Evolutionary conservation across 1,139 yeast species (phyloP), one percentile per base, ranked within the genome.

Genomic region (Geotrichum restrictum): DNA sequence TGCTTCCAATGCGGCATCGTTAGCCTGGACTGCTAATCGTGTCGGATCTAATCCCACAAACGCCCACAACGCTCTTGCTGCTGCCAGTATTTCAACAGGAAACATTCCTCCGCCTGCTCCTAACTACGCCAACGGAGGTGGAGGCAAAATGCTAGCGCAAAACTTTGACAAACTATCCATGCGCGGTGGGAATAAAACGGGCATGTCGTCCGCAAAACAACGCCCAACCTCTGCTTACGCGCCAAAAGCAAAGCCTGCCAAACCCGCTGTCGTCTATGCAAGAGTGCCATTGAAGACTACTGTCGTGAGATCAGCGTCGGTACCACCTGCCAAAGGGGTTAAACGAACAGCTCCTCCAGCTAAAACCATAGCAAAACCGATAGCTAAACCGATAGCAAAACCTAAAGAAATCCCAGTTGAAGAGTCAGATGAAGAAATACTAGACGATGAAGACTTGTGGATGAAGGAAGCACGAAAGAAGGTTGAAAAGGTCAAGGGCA

Each of bases 401-500:
- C n/a, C n/a, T n/a, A n/a, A n/a, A n/a, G n/a, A n/a, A n/a, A n/a
- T n/a, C n/a, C n/a, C n/a, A n/a, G n/a, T n/a, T n/a, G n/a, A n/a
- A n/a, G n/a, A n/a, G n/a, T n/a, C n/a, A n/a, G n/a, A n/a, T n/a
- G 56, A 53, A 21, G 60, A 56, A 4, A 59, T 59, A 27, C 53
- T 52, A 10, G 58, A 52, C 1, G 52, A 54, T 34, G 51, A 61
- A 34, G 58, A 54, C n/a, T 62, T 59, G 33, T 64, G 66, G 65
- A 68, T 68, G 43, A 60, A 60, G 51, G 60, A 57, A 48, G 60
- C 61, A 4, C 58, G 52, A 13, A 44, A 61, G 21, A 59, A 59
- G 36, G 65, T 67, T 4, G 51, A 72, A 59, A 63, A 62, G 21
- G 62, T 72, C 36, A 64, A 68, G 13, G 75, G 75, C 2, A 77